These are phyloP conservation scores for Malassezia vespertilionis DNA, from an alignment of 1,284 basidiomycete genomes.

Conservation along the genomic window DNA sequence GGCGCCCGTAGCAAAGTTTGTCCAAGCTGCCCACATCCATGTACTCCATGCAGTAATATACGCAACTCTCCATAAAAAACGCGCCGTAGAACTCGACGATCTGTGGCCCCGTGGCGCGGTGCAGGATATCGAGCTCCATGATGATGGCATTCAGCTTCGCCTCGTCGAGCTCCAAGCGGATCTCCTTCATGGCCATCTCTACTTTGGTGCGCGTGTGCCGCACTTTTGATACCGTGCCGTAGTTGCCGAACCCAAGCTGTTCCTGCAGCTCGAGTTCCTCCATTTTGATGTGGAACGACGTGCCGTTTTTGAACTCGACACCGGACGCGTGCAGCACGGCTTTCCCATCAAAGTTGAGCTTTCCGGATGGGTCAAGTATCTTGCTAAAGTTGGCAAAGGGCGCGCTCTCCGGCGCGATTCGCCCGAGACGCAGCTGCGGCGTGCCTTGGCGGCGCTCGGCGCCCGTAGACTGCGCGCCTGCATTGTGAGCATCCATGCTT, in stretches of 20 bases:
- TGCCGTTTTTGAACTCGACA: conserved; percentile 87
- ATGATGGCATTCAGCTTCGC: conserved; percentile 90
- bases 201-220: conserved; percentile 87
- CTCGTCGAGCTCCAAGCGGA: conserved; percentile 89
- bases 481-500: conserved; percentile 17
- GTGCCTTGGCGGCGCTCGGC: too few species aligned
- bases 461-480: too few species aligned
- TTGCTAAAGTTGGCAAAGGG: conserved; percentile 86
- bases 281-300: conserved; percentile 92
- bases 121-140: conserved; percentile 95
- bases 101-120: conserved; percentile 76
- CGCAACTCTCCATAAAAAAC: conserved; percentile 95
- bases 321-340: conserved; percentile 83
- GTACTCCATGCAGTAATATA: conserved; percentile 99
- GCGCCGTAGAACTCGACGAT: conserved; percentile 98
- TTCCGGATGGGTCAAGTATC: conserved; percentile 93
- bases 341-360: conserved; percentile 83
- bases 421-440: too few species aligned
- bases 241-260: conserved; percentile 89
- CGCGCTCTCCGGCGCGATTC: too few species aligned
- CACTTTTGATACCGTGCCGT: conserved; percentile 92
- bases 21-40: conserved; percentile 95
- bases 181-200: conserved; percentile 99
- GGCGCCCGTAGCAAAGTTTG: conserved; percentile 54
- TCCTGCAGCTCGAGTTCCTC: conserved; percentile 72